These are phyloP conservation scores for Peronospora destructor DNA, from an alignment of 352 stramenopile genomes.

Conservation along the genomic window DNA sequence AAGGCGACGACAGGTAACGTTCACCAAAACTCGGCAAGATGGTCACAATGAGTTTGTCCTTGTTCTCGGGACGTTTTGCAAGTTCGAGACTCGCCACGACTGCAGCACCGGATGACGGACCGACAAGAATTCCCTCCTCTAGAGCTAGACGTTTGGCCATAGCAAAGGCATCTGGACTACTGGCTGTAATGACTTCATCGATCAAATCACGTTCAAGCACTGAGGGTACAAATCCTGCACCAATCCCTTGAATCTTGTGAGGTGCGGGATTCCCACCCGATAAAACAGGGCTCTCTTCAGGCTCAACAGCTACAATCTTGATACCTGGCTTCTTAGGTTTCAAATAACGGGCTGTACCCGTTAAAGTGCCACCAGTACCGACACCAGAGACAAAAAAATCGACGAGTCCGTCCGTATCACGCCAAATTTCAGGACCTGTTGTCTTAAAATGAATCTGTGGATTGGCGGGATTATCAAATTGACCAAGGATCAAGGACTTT, in stretches of 20 bases:
- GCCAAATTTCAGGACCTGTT: slow-evolving; percentile 84
- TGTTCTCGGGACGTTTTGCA: slow-evolving; percentile 71
- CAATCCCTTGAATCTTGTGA: slow-evolving; percentile 86
- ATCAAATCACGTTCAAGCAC: slow-evolving; percentile 80
- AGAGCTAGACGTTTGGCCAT: slow-evolving; percentile 83
- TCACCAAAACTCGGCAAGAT: slow-evolving; percentile 89
- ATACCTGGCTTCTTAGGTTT: slow-evolving; percentile 83
- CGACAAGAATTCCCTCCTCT: slow-evolving; percentile 82
- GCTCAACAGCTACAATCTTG: slow-evolving; percentile 80
- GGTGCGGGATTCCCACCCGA: slow-evolving; percentile 68
- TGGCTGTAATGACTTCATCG: slow-evolving; percentile 85
- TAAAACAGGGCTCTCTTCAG: slow-evolving; percentile 79
- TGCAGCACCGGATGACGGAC: slow-evolving; percentile 81
- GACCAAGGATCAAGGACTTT: slow-evolving; percentile 80
- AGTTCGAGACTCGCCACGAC: slow-evolving; percentile 81
- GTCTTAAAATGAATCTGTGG: slow-evolving; percentile 89
- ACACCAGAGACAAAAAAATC: slow-evolving; percentile 87
- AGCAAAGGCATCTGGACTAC: slow-evolving; percentile 71
- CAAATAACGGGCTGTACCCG: slow-evolving; percentile 76
- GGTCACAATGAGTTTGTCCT: slow-evolving; percentile 84
- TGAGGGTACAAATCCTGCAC: slow-evolving; percentile 73
- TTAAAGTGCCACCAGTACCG: slow-evolving; percentile 84
- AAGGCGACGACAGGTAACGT: slow-evolving; percentile 72
- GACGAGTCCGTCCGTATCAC: slow-evolving; percentile 79
- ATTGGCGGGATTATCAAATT: slow-evolving; percentile 97